Base-by-base conservation (phyloP, 805 yeast species). In the Hagleromyces aurorensis region DNA sequence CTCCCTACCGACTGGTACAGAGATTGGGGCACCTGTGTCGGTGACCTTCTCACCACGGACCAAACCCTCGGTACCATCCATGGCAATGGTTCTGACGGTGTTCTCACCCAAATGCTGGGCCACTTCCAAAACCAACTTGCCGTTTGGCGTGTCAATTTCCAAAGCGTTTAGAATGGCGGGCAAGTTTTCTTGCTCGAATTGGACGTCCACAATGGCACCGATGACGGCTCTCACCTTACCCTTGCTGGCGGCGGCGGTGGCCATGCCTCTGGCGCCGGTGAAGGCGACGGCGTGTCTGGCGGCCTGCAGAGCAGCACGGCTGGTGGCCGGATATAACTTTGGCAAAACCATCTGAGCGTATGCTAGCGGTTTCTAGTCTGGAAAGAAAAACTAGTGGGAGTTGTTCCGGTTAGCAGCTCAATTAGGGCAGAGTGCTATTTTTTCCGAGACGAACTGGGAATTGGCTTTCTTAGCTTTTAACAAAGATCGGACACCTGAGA, bases 21-120 rank as follows among this genome's bases (percentile, higher is more conserved):
- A 79, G 65, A 91, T 91, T 69, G 98, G 98, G 46, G 95, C 73
- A 67, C 98, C 98, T 48, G 97, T 87, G 74, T 91, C 98, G 47
- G 60, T 48, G 57, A 91, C 98, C 39, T 70, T 34, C 59, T 81
- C 78, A 67, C 98, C 98, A 78, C 98, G 89, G 57, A 86, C 95
- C 61, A 91, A 79, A 85, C 98, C 98, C 70, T 89, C 97, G 55
- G 98, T 91, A 84, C 97, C 97, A 69, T 91, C 98, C 98, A 91
- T 91, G 63, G 98, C 97, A 81, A 91, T 91, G 64, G 98, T 81
- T 81, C 98, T 89, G 65, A 91, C 97, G 56, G 97, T 82, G 83
- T 86, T 86, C 76, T 91, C 97, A 77, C 98, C 98, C 68, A 91
- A 78, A 71, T 91, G 98, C 76, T 91, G 98, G 58, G 98, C 91